Conservation (phyloP, 2,329 filamentous ascomycete species). For the Aspergillus unguis region DNA sequence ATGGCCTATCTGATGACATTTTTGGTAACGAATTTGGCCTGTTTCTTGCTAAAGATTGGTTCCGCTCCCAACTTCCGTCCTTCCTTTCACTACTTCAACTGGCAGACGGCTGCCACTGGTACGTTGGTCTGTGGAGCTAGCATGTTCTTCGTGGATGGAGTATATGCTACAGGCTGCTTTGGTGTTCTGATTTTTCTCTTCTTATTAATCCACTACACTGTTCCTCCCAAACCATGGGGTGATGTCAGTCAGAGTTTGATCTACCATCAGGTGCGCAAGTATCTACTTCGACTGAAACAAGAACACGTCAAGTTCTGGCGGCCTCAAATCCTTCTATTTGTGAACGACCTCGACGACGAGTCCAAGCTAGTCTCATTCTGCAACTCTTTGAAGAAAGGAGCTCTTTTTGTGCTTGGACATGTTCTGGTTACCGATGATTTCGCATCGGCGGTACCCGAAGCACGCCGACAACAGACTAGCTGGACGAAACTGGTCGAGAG, state of each 20-base stretch:
- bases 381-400: constrained; percentile 86
- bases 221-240: constrained; percentile 83
- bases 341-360: constrained; percentile 78
- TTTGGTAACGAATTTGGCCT: constrained; percentile 81
- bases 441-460: constrained; percentile 71
- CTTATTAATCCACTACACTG: constrained; percentile 78
- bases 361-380: constrained; percentile 86
- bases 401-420: constrained; percentile 79
- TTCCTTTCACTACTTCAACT: constrained; percentile 84
- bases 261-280: constrained; percentile 84
- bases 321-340: constrained; percentile 78
- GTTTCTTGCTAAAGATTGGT: constrained; percentile 79
- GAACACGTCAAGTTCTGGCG: constrained; percentile 95
- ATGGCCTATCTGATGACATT: constrained; percentile 95
- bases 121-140: constrained; percentile 71
- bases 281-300: constrained; percentile 74
- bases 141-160: constrained; percentile 87
- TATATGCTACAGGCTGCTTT: constrained; percentile 74
- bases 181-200: constrained; percentile 73
- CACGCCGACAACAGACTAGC: constrained; percentile 72
- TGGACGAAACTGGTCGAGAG: constrained; percentile 88
- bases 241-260: constrained; percentile 88
- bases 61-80: constrained; percentile 87
- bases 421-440: constrained; percentile 86
- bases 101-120: constrained; percentile 73